Evolutionary conservation across 2,329 filamentous ascomycete species (phyloP).

Genomic region (Neonectria magnoliae): DNA sequence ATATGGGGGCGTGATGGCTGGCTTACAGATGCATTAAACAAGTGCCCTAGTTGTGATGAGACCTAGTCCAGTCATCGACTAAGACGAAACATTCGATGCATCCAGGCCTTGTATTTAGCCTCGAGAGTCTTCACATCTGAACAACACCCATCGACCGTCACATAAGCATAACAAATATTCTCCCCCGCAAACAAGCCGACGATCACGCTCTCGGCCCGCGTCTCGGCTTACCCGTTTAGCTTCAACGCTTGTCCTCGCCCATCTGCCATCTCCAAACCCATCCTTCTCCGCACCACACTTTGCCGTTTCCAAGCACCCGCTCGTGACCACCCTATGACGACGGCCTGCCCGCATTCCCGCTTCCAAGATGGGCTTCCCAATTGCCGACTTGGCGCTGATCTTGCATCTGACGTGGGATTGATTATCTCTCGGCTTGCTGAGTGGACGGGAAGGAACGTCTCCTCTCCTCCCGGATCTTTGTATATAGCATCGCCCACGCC

Average conservation of each 20-base stretch:
- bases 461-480: background rate
- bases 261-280: background rate
- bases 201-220: background rate
- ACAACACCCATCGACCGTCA: background rate
- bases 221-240: constrained; percentile 6
- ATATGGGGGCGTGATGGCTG: background rate
- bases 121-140: no score
- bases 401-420: constrained; percentile 21
- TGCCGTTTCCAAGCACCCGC: constrained; percentile 2
- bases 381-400: constrained; percentile 16
- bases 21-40: background rate
- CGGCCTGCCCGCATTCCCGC: constrained; percentile 2
- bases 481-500: background rate
- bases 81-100: background rate
- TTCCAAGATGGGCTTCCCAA: background rate
- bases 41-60: background rate
- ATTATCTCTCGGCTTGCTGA: background rate
- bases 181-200: background rate
- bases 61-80: background rate
- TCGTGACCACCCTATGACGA: constrained; percentile 11
- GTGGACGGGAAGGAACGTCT: background rate
- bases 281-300: constrained; percentile 17
- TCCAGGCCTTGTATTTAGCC: background rate
- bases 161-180: background rate
- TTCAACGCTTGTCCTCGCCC: background rate